phyloP scores from a whole-genome alignment of 1,284 basidiomycete species.

The Leccinum olivaceoglutinosum region DNA sequence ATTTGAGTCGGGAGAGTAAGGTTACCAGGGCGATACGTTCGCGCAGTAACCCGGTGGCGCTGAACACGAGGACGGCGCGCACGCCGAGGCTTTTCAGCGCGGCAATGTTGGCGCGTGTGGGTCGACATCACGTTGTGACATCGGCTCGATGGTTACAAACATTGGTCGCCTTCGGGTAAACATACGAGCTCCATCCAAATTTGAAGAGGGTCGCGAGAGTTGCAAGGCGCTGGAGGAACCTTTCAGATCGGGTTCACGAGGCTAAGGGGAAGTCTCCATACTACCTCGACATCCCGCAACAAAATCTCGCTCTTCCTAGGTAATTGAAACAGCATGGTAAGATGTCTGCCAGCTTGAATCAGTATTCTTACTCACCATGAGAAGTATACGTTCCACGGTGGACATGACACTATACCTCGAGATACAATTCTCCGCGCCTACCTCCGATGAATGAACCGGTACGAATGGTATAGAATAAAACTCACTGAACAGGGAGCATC shows the following conservation, averaged over 20 bases:
- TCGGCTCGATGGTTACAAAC: no score
- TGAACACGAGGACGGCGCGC: slow-evolving; percentile 87
- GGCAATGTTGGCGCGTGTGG: slow-evolving; percentile 89
- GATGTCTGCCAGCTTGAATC: neutral
- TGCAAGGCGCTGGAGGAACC: slow-evolving; percentile 52
- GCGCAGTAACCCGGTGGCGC: slow-evolving; percentile 93
- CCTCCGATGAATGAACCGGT: slow-evolving; percentile 3
- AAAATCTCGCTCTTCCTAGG: slow-evolving; percentile 85
- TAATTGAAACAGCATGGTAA: slow-evolving; percentile 4
- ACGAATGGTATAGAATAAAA: neutral
- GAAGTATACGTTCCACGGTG: slow-evolving; percentile 87
- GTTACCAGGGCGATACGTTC: slow-evolving; percentile 93
- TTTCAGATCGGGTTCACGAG: slow-evolving; percentile 7
- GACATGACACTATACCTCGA: slow-evolving; percentile 66
- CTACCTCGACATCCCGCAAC: slow-evolving; percentile 79
- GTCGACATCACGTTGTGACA: no score
- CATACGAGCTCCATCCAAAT: slow-evolving; percentile 51
- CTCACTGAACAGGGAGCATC: slow-evolving; percentile 81
- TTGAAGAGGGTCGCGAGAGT: slow-evolving; percentile 79
- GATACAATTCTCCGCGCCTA: slow-evolving; percentile 84
- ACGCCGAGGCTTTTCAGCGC: slow-evolving; percentile 92
- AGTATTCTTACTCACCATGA: slow-evolving; percentile 46
- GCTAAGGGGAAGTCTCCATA: slow-evolving; percentile 25
- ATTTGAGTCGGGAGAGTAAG: slow-evolving; percentile 90
- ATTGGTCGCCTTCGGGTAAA: slow-evolving; percentile 68